phyloP scores from a whole-genome alignment of 768 basidiomycete genomes.

The Dioszegia aurantiaca region DNA sequence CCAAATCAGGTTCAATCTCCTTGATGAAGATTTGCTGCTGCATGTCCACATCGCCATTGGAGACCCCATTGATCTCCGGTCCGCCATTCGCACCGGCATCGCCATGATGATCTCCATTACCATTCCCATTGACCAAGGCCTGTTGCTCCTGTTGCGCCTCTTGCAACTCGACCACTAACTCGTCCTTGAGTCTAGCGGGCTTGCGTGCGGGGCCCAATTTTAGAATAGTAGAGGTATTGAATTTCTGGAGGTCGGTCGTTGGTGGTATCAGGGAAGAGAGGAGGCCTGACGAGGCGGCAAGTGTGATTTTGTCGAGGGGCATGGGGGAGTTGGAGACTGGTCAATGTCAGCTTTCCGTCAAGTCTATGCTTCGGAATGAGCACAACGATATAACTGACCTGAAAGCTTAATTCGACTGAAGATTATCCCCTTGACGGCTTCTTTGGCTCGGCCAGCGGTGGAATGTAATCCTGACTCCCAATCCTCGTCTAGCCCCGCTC shows the following conservation, averaged over 20 bases:
- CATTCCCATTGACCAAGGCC: conserved; percentile 12
- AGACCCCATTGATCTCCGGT: conserved; percentile 25
- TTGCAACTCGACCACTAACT: conserved; percentile 72
- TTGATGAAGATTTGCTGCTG: conserved; percentile 8
- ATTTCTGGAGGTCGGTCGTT: conserved; percentile 59
- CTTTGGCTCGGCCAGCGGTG: conserved; percentile 78
- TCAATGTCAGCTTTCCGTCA: background rate
- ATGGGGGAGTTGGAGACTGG: conserved; percentile 28
- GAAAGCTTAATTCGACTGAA: conserved; percentile 90
- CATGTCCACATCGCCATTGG: conserved; percentile 7
- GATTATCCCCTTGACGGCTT: conserved; percentile 86
- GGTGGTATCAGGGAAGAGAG: conserved; percentile 70
- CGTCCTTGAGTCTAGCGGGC: conserved; percentile 72
- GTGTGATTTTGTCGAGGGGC: conserved; percentile 38
- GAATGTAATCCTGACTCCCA: conserved; percentile 77
- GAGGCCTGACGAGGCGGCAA: conserved; percentile 57
- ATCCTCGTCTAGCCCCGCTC: conserved; percentile 68
- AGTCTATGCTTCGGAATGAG: background rate
- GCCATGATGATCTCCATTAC: background rate
- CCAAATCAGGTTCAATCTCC: conserved; percentile 32
- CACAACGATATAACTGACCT: conserved; percentile 58
- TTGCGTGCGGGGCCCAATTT: conserved; percentile 82
- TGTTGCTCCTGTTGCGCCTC: no score
- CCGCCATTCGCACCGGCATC: conserved; percentile 59
- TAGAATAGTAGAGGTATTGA: conserved; percentile 71